Base-by-base conservation (phyloP, 345 rosid species). In the Populus pruinosa region DNA sequence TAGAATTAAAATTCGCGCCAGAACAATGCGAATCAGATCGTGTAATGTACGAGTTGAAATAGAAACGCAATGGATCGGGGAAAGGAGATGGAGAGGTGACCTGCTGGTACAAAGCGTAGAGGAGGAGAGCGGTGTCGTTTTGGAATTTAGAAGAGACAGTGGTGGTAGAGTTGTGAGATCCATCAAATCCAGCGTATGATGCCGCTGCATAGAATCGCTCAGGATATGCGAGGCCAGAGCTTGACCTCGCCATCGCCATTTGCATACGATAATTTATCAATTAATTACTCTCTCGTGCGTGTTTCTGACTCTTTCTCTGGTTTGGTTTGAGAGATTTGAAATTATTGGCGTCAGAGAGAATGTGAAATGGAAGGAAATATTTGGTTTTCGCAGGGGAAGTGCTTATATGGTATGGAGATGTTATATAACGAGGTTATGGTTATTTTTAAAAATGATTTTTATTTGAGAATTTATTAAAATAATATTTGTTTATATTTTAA, bases 191-290 rank as follows among this genome's bases (percentile, higher is more conserved):
- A 74, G 89, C 96, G 78, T 77, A 95, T 12, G 97, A 73, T 38
- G 98, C 93, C n/a, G 99, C 99, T 6, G 97, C 94, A 77, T 88
- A 96, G 87, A 96, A 96, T 44, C 98, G 89, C 81, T 94, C 97
- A 35, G 98, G 98, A 84, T 93, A 94, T 64, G 98, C 94, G 82
- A 92, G 97, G 85, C 97, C 97, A 75, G 98, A 90, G 89, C 88
- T 91, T 75, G 89, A 91, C 85, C 98, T 90, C 89, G 94, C 87
- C 92, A 89, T 87, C 61, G 93, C 86, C 92, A 84, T 87, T 71
- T 75, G 47, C 49, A 39, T 41, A 27, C 50, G 61, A 69, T 41
- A 78, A 56, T 43, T 43, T 10, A 43, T 43, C 47, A 43, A 43
- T 10, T 43, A 43, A 43, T 74, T 75, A 5, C 78, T 69, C 70